phyloP scores from a whole-genome alignment of 345 rosid species.

The thale cress (Arabidopsis thaliana) region DNA sequence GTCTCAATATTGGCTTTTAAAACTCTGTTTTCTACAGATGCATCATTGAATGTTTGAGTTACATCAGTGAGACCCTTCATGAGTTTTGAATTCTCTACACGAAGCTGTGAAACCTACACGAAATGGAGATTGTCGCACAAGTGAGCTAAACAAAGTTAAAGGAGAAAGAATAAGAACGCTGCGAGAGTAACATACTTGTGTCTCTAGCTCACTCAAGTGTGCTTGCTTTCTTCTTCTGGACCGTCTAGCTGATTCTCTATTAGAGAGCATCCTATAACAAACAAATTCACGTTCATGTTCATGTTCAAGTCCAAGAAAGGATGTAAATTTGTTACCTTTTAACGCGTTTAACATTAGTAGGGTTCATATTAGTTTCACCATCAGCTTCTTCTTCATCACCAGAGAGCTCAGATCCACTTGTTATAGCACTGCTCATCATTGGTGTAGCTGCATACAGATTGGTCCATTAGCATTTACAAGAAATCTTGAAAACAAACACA shows the following conservation, averaged over 20 bases:
- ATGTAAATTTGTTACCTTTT: constrained; percentile 60
- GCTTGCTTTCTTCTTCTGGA: constrained; percentile 96
- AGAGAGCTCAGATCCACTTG: constrained; percentile 85
- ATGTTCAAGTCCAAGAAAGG: not conserved
- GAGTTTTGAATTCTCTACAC: constrained; percentile 75
- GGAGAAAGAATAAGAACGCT: constrained; percentile 8
- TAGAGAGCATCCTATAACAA: constrained; percentile 84
- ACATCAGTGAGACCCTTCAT: constrained; percentile 69
- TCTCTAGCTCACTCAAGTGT: constrained; percentile 87
- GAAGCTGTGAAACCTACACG: constrained; percentile 74
- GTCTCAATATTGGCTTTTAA: constrained; percentile 93
- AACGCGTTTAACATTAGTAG: constrained; percentile 74
- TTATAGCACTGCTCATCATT: constrained; percentile 53
- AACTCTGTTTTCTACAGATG: constrained; percentile 89
- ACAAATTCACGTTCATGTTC: constrained; percentile 6
- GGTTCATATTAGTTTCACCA: constrained; percentile 74
- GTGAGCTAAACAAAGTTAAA: not conserved
- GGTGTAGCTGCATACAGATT: constrained; percentile 45
- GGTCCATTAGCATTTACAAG: constrained; percentile 25
- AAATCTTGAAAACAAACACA: not conserved
- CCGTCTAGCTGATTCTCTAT: constrained; percentile 96
- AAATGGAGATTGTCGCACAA: constrained; percentile 9
- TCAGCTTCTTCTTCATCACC: constrained; percentile 87
- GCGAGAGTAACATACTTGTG: constrained; percentile 60
- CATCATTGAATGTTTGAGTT: constrained; percentile 74